Evolutionary conservation across 2,329 filamentous ascomycete species (phyloP), one percentile per base, ranked within the genome.

Genomic region (Talaromyces sp.): DNA sequence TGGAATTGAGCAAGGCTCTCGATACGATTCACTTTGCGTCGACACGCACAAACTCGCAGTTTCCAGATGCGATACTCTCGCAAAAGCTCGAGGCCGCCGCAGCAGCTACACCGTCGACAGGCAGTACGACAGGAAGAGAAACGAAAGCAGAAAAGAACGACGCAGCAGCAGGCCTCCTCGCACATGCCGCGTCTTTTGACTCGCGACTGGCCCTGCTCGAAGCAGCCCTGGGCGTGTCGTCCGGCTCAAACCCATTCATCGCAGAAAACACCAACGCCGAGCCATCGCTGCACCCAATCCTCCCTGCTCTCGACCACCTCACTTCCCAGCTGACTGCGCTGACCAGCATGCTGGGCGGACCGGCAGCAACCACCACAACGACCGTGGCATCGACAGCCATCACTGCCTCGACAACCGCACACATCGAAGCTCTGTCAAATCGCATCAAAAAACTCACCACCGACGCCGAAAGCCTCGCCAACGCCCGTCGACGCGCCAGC

Each of bases 181-280:
- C 88, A 36, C 90, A 92, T 73, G 89, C 91, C 7, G 91, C 93
- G 27, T 90, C 95, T 65, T 97, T 99, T 69, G 93, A 98, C 72
- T 84, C 85, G 32, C 86, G 95, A 5, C 84, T 99, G 22, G 80
- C 88, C 2, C 80, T 89, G 32, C 80, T 99, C 55, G 95, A 99
- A 78, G 87, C 87, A 66, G 85, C 88, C 1, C 84, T 99, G 30
- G 95, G 95, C 10, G 84, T 96, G 55, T 89, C 87, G 47, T 87
- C 88, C 25, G 85, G 87, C 0, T 83, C 86, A 11, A 80, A 90
- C 65, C 84, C 88, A 0, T 73, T 76, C 61, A 68, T 77, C 53
- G 66, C 71, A 27, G 49, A 53, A 3, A 71, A 74, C 36, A 72
- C 72, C 25, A 64, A 87, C 87, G 66, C 77, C 84, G 33, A 86